Evolutionary conservation across 2,329 filamentous ascomycete species (phyloP).

Genomic region (Fusarium annulatum): DNA sequence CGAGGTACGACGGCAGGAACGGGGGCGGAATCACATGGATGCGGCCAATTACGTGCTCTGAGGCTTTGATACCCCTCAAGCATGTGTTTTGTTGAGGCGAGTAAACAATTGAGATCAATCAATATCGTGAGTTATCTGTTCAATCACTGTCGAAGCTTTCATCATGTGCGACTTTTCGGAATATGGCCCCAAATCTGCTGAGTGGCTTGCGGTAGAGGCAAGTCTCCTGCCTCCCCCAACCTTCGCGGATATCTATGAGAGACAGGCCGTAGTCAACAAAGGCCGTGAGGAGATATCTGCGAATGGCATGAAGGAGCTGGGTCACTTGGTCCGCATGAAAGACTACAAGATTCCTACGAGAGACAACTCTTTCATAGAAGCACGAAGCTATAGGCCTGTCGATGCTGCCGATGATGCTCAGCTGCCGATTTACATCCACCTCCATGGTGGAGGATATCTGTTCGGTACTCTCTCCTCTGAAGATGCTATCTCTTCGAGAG

Average conservation of each 20-base stretch:
- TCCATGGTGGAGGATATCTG: conserved; percentile 67
- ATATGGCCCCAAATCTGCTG: conserved; percentile 55
- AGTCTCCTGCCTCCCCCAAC: conserved; percentile 1
- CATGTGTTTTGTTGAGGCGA: background rate
- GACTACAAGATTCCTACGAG: conserved; percentile 45
- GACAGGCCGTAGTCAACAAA: conserved; percentile 12
- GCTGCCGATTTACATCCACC: conserved; percentile 62
- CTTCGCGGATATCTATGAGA: conserved; percentile 17
- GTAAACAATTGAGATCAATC: background rate
- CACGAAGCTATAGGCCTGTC: conserved; percentile 22
- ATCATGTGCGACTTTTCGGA: conserved; percentile 46
- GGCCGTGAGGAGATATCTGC: conserved; percentile 21
- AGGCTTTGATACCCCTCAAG: background rate
- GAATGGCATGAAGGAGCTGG: conserved; percentile 14
- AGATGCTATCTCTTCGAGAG: conserved; percentile 61
- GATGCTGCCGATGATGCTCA: conserved; percentile 43
- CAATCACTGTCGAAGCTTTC: background rate
- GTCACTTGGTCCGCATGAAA: conserved; percentile 45
- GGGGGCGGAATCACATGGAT: background rate
- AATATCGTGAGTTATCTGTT: background rate
- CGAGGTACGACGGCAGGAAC: background rate
- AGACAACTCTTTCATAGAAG: conserved; percentile 23
- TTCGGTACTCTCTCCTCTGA: conserved; percentile 65
- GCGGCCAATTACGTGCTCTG: background rate
- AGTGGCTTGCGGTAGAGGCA: conserved; percentile 56